Percentiles rank a stretch among this genome's conserved stretches.
Conservation (phyloP, 768 basidiomycete species). For the Wakefieldia striispora region DNA sequence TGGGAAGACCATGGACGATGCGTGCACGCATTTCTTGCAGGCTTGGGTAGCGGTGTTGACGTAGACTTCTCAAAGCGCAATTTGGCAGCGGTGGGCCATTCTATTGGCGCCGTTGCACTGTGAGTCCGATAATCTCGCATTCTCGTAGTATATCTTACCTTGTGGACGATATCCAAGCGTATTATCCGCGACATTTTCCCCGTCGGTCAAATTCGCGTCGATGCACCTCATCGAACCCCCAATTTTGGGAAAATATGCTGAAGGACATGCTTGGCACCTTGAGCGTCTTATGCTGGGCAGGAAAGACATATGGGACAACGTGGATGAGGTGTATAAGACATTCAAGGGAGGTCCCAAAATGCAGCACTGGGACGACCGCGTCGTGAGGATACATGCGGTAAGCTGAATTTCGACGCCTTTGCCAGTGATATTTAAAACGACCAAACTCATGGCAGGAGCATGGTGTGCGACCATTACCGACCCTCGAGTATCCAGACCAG, state of each 20-base stretch:
- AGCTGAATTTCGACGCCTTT: background rate
- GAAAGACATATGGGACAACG: background rate
- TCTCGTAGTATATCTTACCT: too few species aligned
- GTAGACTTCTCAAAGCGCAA: conserved; percentile 8
- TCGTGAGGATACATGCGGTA: conserved; percentile 3
- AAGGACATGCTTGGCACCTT: background rate
- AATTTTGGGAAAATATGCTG: background rate
- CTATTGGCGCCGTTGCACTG: background rate
- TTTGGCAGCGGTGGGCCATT: background rate
- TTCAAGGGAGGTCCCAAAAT: background rate
- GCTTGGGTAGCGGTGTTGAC: background rate
- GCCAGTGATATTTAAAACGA: too few species aligned
- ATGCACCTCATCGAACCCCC: conserved; percentile 4
- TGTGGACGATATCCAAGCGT: too few species aligned
- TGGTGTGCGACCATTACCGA: conserved; percentile 4
- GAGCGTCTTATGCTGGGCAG: background rate
- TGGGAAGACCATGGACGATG: too few species aligned
- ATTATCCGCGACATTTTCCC: background rate
- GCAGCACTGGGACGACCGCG: conserved; percentile 3
- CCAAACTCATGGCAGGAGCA: background rate
- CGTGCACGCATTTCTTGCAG: conserved; percentile 5
- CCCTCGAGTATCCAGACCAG: conserved; percentile 3
- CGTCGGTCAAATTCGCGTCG: conserved; percentile 5
- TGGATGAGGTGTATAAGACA: background rate
- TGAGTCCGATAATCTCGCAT: too few species aligned